phyloP scores from a whole-genome alignment of 108 stramenopile genomes.

The Nitzschia putrida region DNA sequence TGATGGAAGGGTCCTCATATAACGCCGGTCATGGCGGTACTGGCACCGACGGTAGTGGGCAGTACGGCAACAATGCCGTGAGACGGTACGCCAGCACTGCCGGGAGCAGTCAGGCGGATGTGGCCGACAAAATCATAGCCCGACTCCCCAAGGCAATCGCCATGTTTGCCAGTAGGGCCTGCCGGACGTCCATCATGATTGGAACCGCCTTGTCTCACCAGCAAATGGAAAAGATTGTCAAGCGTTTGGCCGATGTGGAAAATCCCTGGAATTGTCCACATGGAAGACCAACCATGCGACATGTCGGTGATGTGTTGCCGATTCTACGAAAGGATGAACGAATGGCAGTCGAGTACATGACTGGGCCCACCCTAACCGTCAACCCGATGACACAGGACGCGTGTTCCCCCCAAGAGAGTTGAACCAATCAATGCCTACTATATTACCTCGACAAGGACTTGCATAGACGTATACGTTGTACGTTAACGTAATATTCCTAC shows the following conservation, averaged over 20 bases:
- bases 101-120: slow-evolving; percentile 9
- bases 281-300: slow-evolving; percentile 88
- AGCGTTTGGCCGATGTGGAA: slow-evolving; percentile 79
- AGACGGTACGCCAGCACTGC: slow-evolving; percentile 57
- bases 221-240: slow-evolving; percentile 84
- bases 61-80: slow-evolving; percentile 83
- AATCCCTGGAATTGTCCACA: slow-evolving; percentile 94
- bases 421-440: too few species aligned
- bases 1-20: slow-evolving; percentile 67
- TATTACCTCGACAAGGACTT: too few species aligned
- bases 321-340: slow-evolving; percentile 59
- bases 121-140: slow-evolving; percentile 45
- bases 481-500: too few species aligned
- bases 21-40: slow-evolving; percentile 67
- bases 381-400: slow-evolving; percentile 30
- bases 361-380: slow-evolving; percentile 44
- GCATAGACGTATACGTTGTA: too few species aligned
- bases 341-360: slow-evolving; percentile 32
- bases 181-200: slow-evolving; percentile 93
- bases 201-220: slow-evolving; percentile 85
- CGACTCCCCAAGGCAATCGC: slow-evolving; percentile 93
- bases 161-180: slow-evolving; percentile 96
- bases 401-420: background rate
- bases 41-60: slow-evolving; percentile 75
- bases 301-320: slow-evolving; percentile 65